A percentile compares a stretch with the other conserved stretches of the same genome.
Evolutionary conservation across 345 rosid species (phyloP).

Genomic region (Hibiscus syriacus): DNA sequence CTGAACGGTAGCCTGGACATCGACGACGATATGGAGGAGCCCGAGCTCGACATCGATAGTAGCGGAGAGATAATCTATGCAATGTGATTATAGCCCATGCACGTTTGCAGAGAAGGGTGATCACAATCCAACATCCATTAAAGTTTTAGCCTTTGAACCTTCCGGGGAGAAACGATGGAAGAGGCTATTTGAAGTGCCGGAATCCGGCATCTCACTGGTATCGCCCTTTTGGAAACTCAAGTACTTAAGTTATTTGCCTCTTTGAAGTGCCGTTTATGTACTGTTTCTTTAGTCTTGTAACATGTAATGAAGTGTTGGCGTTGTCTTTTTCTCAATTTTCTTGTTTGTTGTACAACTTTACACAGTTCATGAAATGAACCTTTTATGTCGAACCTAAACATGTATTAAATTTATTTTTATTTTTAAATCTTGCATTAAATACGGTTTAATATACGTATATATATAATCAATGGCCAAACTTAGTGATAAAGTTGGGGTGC

Average conservation of each 20-base stretch:
- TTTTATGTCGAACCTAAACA: neutral
- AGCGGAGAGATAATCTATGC: conserved; percentile 96
- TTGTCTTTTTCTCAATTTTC: neutral
- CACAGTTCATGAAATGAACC: neutral
- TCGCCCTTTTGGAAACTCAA: too few species aligned
- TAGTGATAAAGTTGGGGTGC: too few species aligned
- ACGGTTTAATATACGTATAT: too few species aligned
- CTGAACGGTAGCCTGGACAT: conserved; percentile 77
- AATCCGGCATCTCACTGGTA: too few species aligned
- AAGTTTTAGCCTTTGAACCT: neutral
- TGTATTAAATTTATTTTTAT: too few species aligned
- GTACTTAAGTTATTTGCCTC: too few species aligned
- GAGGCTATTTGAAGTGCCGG: too few species aligned
- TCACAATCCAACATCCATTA: neutral
- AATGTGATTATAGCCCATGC: conserved; percentile 32
- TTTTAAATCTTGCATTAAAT: too few species aligned
- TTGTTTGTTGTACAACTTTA: neutral
- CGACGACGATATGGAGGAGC: conserved; percentile 95
- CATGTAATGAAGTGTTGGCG: neutral
- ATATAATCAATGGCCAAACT: too few species aligned
- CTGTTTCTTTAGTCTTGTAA: neutral
- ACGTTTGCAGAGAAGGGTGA: neutral
- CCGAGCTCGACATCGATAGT: conserved; percentile 89
- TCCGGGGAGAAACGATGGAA: neutral
- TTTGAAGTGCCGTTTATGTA: conserved; percentile 7